Evolutionary conservation across 208 protist genomes (phyloP), one percentile per base, ranked within the genome.

Genomic region (Trypanosoma rangeli): DNA sequence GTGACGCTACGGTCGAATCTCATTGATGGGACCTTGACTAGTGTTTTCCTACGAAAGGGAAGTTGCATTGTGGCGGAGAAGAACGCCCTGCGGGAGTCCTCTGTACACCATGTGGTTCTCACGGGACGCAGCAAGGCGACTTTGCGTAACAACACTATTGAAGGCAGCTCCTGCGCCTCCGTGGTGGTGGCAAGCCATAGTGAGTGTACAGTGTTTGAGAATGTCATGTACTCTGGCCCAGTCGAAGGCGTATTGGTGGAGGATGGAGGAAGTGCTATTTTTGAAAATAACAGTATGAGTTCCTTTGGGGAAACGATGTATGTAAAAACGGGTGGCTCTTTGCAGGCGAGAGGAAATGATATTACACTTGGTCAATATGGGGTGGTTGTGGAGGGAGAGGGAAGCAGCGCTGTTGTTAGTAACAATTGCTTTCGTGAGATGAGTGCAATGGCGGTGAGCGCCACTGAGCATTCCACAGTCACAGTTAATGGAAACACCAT

Each of bases 221-320:
- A 80, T 68, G 35, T 64, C 15, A 66, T 77, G 55, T 69, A 67
- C 26, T 61, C 65, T 4, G 62, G 71, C 26, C 22, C 49, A 44
- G 3, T 39, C 1, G 78, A 78, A 55, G 78, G 73, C 24, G 35
- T 78, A 15, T 53, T 77, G 24, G 63, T 74, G 26, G 61, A 70
- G 46, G 18, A 54, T 10, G 57, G 48, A n/a, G 35, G 58, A 15
- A 70, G 67, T 4, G 73, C 64, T 3, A 66, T 26, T 28, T 44
- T 80, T 54, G 56, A 72, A 55, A 22, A 39, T 26, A 80, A 80
- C 46, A 68, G 54, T 29, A 63, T 84, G 42, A 61, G 76, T 50
- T 70, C 74, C 15, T 73, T 74, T 33, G n/a, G 49, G 12, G 55
- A 73, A 49, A 52, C 59, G n/a, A 63, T 84, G 52, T 73, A 68